Conservation (phyloP, 768 basidiomycete genomes). For the Lentinula sp. region DNA sequence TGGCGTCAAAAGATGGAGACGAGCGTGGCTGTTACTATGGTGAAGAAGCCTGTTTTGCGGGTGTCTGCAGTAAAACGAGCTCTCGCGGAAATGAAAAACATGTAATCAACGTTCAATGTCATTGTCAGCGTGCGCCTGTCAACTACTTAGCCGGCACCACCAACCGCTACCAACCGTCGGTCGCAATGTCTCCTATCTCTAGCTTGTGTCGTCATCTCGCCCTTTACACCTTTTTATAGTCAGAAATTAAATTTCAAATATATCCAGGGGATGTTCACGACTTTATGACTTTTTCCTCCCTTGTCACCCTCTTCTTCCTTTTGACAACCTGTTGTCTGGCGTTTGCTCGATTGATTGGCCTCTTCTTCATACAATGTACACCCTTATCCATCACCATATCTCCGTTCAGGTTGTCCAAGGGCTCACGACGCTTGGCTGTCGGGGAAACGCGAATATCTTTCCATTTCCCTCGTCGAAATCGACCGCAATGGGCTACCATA, state of each 20-base stretch:
- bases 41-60: no score
- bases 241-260: neutral
- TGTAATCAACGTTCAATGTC: neutral
- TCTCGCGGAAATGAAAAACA: no score
- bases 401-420: neutral
- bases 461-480: constrained; percentile 20
- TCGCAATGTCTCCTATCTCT: neutral
- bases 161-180: neutral
- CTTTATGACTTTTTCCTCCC: neutral
- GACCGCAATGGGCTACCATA: constrained; percentile 26
- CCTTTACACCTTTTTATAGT: neutral
- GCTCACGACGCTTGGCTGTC: neutral
- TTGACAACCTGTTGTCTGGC: neutral
- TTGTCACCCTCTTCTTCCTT: neutral
- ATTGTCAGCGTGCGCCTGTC: neutral
- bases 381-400: neutral
- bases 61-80: no score
- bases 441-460: constrained; percentile 13
- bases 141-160: neutral
- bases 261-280: neutral
- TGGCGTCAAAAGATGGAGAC: no score
- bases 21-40: no score
- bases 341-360: neutral
- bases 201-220: neutral
- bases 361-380: neutral